Base-by-base conservation (phyloP, 208 protist genomes). In the Trypanosoma lewisi region DNA sequence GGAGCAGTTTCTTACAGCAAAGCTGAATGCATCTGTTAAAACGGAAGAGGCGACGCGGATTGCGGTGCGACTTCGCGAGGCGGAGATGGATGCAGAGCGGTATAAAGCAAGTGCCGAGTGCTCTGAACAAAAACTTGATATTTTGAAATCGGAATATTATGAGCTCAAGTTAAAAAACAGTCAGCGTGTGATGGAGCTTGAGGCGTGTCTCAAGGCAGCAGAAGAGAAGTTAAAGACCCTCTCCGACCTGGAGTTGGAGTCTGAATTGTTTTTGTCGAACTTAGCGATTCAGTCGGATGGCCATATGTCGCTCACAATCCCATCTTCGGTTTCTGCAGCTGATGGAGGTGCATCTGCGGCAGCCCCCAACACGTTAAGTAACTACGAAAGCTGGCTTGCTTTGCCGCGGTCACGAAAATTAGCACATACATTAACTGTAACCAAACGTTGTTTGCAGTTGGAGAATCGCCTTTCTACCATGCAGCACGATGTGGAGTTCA, bases 61-160 rank as follows among this genome's bases (percentile, higher is more conserved):
- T 11, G 67, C 77, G 0, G 73, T 95, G 58, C 85, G 82, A 8
- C 63, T 95, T 25, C 80, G 91, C 49, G 85, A 95, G 61, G 66
- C 85, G 2, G 85, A 95, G 61, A 80, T 92, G 78, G 80, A 95
- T 30, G 53, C 50, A 21, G 77, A 89, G 61, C 80, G 83, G 3
- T 86, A 91, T 67, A 87, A 85, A 57, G 75, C 85, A 28, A 82
- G 70, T 30, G 83, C 85, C 7, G 89, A 95, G 70, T 95, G 89
- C 71, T 78, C 59, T 19, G 89, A 95, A 68, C 85, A 95, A 63
- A 95, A 95, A 65, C 70, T 95, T 6, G 89, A 95, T 42, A 95
- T 95, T 47, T 68, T 95, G 0, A 95, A 95, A 62, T 78, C 82
- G 2, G 85, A 95, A 77, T 95, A 91, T 70, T 95, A 95, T 59